Conservation (phyloP, 345 rosid genomes). For the Cardamine chenopodiifolia region DNA sequence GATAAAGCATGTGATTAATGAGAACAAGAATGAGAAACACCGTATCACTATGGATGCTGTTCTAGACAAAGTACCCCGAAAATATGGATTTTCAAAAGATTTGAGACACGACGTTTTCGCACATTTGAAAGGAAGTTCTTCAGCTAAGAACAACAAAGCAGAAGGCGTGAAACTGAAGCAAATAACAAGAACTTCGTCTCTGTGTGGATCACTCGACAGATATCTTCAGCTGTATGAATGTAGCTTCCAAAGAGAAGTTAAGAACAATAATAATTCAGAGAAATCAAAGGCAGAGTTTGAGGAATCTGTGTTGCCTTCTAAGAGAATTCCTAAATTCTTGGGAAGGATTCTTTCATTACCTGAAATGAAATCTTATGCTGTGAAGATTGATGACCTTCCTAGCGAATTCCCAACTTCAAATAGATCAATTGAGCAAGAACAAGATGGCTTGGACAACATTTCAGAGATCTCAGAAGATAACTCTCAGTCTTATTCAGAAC, state of each 20-base stretch:
- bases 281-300: conserved; percentile 38
- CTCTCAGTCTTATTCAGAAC: conserved; percentile 23
- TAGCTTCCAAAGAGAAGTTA: conserved; percentile 53
- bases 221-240: conserved; percentile 65
- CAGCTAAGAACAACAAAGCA: conserved; percentile 31
- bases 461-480: conserved; percentile 38
- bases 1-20: conserved; percentile 60
- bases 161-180: conserved; percentile 28
- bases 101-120: conserved; percentile 47
- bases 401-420: conserved; percentile 21
- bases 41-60: conserved; percentile 82
- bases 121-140: conserved; percentile 39
- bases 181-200: conserved; percentile 57
- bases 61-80: conserved; percentile 74
- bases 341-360: conserved; percentile 69
- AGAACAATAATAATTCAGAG: conserved; percentile 42
- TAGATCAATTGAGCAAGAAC: conserved; percentile 37
- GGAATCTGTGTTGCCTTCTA: conserved; percentile 36
- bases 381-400: conserved; percentile 36
- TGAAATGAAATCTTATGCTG: conserved; percentile 49
- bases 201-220: conserved; percentile 61
- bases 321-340: conserved; percentile 42
- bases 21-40: conserved; percentile 64
- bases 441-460: conserved; percentile 32
- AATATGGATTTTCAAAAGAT: conserved; percentile 57